phyloP scores from a whole-genome alignment of 306 rosid species.

The Cucurbita pepo region DNA sequence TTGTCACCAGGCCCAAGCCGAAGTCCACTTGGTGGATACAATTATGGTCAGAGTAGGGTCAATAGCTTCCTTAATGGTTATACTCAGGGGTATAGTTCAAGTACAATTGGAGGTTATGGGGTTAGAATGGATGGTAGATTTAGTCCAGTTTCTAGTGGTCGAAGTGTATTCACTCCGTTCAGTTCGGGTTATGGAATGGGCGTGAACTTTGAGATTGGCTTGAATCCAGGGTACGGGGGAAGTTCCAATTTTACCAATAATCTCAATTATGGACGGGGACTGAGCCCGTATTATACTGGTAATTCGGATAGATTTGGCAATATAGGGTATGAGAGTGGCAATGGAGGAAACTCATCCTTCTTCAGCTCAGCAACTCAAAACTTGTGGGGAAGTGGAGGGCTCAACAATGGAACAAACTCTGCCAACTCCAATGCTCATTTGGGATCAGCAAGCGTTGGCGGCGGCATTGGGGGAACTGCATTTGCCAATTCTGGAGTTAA shows the following conservation, averaged over 20 bases:
- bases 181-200: slow-evolving; percentile 78
- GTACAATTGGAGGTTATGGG: slow-evolving; percentile 66
- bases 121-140: slow-evolving; percentile 65
- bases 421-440: slow-evolving; percentile 46
- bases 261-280: slow-evolving; percentile 65
- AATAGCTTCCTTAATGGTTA: slow-evolving; percentile 73
- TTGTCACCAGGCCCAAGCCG: slow-evolving; percentile 83
- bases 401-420: slow-evolving; percentile 53
- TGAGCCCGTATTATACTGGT: slow-evolving; percentile 59
- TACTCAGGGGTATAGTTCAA: slow-evolving; percentile 65
- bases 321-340: slow-evolving; percentile 49
- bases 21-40: slow-evolving; percentile 65
- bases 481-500: slow-evolving; percentile 69
- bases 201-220: slow-evolving; percentile 65
- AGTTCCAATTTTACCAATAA: slow-evolving; percentile 52
- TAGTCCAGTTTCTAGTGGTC: slow-evolving; percentile 72
- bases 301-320: slow-evolving; percentile 58
- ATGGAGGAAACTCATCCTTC: slow-evolving; percentile 59
- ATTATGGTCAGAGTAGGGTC: slow-evolving; percentile 63
- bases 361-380: slow-evolving; percentile 65
- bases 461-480: slow-evolving; percentile 47
- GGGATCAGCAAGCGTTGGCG: slow-evolving; percentile 52
- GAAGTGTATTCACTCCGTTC: slow-evolving; percentile 70
- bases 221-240: slow-evolving; percentile 68
- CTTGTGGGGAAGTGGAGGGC: slow-evolving; percentile 82